Percentiles rank a stretch among this genome's conserved stretches.
Conservation (phyloP, 2,329 filamentous ascomycete genomes). For the Aspergillus sp. region DNA sequence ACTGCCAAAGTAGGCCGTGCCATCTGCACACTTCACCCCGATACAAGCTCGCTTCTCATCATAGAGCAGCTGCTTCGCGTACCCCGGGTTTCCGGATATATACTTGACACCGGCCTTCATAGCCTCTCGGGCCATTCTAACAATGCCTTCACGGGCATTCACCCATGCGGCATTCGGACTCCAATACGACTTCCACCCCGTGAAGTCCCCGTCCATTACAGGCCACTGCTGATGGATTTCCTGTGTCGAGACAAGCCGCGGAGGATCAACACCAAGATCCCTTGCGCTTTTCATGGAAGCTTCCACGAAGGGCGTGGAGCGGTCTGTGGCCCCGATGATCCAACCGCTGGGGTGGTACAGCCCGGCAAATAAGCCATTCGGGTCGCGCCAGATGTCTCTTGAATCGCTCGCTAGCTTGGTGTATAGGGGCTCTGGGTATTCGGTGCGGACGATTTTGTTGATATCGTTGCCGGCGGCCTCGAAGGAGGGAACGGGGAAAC, state of each 20-base stretch:
- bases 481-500: constrained; percentile 10
- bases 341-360: constrained; percentile 40
- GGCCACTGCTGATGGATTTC: constrained; percentile 1
- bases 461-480: constrained; percentile 37
- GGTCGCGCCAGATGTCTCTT: constrained; percentile 59
- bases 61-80: neutral
- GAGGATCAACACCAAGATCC: neutral
- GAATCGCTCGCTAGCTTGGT: constrained; percentile 66
- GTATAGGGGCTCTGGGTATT: constrained; percentile 75
- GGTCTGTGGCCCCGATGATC: constrained; percentile 2
- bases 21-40: neutral
- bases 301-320: neutral
- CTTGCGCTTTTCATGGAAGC: neutral
- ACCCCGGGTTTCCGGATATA: neutral
- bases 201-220: neutral
- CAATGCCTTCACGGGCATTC: constrained; percentile 3
- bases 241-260: neutral
- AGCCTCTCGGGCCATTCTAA: neutral
- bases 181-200: constrained; percentile 2
- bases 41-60: neutral
- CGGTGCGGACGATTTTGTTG: constrained; percentile 58
- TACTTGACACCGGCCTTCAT: neutral
- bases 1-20: neutral
- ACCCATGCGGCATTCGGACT: constrained; percentile 3
- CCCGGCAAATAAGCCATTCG: constrained; percentile 33